phyloP scores from a whole-genome alignment of 345 rosid species.

The Ailanthus altissimus region DNA sequence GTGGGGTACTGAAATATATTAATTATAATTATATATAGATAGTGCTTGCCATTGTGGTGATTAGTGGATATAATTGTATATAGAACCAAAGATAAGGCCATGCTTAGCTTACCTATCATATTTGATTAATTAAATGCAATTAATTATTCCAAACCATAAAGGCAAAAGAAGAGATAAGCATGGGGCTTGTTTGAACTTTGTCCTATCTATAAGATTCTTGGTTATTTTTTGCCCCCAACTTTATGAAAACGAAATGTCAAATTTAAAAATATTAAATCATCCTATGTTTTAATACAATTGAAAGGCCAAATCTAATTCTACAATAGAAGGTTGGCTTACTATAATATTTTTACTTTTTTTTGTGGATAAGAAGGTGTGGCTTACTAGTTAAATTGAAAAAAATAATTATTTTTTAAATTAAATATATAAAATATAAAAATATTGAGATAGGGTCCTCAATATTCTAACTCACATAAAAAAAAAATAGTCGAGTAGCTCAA shows the following conservation, averaged over 20 bases:
- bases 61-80: slow-evolving; percentile 4
- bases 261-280: neutral
- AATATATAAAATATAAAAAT: too few relatives aligned
- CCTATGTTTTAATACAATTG: neutral
- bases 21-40: too few relatives aligned
- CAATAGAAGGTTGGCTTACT: too few relatives aligned
- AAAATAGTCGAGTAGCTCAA: too few relatives aligned
- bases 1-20: too few relatives aligned
- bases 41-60: neutral
- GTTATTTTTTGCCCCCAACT: neutral
- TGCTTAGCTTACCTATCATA: neutral
- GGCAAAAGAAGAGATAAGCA: slow-evolving; percentile 14
- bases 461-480: too few relatives aligned
- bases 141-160: slow-evolving; percentile 2
- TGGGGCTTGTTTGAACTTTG: slow-evolving; percentile 11
- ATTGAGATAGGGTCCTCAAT: too few relatives aligned
- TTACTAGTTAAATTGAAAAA: too few relatives aligned
- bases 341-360: too few relatives aligned
- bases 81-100: slow-evolving; percentile 21
- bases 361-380: too few relatives aligned
- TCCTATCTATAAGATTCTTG: neutral
- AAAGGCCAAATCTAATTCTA: neutral
- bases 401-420: too few relatives aligned
- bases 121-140: neutral
- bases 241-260: slow-evolving; percentile 6